phyloP scores from a whole-genome alignment of 2,329 filamentous ascomycete genomes.

The Colletotrichum chrysophilum region DNA sequence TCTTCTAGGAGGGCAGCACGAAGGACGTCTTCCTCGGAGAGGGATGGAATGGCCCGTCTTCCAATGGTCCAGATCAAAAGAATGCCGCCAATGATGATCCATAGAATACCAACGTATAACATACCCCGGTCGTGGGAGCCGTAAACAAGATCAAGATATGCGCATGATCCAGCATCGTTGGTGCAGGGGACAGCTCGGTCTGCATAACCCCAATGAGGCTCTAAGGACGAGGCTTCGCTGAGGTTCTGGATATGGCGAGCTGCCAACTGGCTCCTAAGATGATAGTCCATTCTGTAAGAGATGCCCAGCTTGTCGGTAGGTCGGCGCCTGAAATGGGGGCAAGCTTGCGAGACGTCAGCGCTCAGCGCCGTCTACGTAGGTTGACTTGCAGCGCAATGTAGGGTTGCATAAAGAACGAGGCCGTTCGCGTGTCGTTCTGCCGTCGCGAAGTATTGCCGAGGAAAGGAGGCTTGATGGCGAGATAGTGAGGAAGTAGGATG shows the following conservation, averaged over 20 bases:
- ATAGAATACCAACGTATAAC: constrained; percentile 56
- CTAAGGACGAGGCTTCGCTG: constrained; percentile 35
- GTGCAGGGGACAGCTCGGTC: constrained; percentile 49
- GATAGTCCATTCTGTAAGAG: constrained; percentile 13
- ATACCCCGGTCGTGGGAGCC: constrained; percentile 52
- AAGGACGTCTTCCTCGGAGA: constrained; percentile 18
- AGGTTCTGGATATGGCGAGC: constrained; percentile 45
- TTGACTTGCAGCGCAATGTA: neutral
- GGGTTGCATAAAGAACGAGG: no score
- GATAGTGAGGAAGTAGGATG: neutral
- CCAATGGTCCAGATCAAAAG: constrained; percentile 47
- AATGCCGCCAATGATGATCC: constrained; percentile 50
- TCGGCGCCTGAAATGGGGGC: neutral
- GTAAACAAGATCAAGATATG: constrained; percentile 58
- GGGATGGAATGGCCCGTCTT: constrained; percentile 26
- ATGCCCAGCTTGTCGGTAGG: neutral
- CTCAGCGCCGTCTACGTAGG: neutral
- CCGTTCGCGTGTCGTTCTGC: neutral
- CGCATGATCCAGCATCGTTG: constrained; percentile 50
- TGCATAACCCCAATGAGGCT: constrained; percentile 54
- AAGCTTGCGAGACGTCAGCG: neutral
- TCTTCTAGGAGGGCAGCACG: constrained; percentile 5
- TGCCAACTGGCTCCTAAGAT: constrained; percentile 8
- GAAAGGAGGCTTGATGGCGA: neutral
- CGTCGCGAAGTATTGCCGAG: neutral